Evolutionary conservation across 73 alveolate genomes (phyloP).

Genomic region (Paramecium sonneborni): DNA sequence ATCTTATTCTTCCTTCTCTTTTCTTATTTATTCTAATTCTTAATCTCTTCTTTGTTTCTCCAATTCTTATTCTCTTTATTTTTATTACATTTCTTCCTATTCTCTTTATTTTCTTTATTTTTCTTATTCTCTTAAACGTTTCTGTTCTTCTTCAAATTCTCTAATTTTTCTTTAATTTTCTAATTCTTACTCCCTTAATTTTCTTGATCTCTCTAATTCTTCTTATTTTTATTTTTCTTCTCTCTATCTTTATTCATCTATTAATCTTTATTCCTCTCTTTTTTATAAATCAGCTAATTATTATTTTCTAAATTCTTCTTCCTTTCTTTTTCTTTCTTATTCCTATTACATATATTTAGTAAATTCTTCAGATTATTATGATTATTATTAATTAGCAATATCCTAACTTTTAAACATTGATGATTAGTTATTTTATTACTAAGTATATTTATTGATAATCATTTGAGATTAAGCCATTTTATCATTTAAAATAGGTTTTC

Average conservation of each 20-base stretch:
- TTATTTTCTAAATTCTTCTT: slow-evolving; percentile 43
- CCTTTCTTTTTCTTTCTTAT: slow-evolving; percentile 1
- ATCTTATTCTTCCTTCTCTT: neutral
- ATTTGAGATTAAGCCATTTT: neutral
- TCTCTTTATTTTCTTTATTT: slow-evolving; percentile 4
- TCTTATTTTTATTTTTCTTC: slow-evolving; percentile 15
- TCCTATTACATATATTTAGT: neutral
- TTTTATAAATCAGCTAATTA: neutral
- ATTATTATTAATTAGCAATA: neutral
- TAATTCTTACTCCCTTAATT: neutral
- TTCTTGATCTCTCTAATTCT: neutral
- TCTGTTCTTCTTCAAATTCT: slow-evolving; percentile 30
- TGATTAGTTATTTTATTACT: neutral
- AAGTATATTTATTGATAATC: neutral
- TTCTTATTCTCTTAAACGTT: slow-evolving; percentile 11
- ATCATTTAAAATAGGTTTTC: slow-evolving; percentile 17
- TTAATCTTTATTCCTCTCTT: neutral
- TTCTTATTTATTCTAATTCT: neutral
- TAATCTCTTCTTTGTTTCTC: neutral
- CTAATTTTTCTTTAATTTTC: slow-evolving; percentile 21
- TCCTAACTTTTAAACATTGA: neutral
- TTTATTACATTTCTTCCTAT: neutral
- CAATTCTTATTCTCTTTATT: slow-evolving; percentile 29
- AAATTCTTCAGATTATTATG: neutral
- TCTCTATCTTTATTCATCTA: neutral